Evolutionary conservation across 495 filamentous ascomycete species (phyloP).

Genomic region (Emericellopsis terricola): DNA sequence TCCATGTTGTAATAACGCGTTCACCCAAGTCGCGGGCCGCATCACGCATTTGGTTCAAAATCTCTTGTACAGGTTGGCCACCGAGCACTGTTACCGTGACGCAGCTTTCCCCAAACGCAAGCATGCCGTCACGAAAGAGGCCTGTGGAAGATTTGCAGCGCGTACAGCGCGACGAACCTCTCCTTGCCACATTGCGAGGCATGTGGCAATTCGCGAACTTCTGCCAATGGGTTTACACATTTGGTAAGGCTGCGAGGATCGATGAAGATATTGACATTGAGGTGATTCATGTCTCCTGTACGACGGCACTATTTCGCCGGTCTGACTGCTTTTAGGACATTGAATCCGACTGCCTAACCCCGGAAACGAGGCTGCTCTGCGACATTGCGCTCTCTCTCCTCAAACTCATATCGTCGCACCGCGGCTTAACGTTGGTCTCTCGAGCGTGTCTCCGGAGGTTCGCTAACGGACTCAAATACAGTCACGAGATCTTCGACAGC

Average conservation of each 20-base stretch:
- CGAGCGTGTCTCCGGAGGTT: slow-evolving; percentile 1
- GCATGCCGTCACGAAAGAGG: neutral
- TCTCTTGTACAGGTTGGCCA: no score
- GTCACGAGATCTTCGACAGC: slow-evolving; percentile 80
- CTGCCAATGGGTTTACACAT: slow-evolving; percentile 81
- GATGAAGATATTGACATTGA: slow-evolving; percentile 75
- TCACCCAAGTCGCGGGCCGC: no score
- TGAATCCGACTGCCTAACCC: slow-evolving; percentile 72
- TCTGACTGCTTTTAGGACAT: slow-evolving; percentile 42
- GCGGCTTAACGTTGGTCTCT: slow-evolving; percentile 62
- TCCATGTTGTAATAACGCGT: no score
- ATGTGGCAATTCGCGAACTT: slow-evolving; percentile 93
- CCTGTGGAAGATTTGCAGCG: neutral
- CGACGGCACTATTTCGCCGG: neutral
- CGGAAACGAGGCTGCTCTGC: slow-evolving; percentile 51
- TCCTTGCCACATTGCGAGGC: slow-evolving; percentile 58
- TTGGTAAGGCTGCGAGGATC: slow-evolving; percentile 75
- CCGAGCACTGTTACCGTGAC: no score
- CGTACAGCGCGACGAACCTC: neutral
- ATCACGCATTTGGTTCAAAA: no score
- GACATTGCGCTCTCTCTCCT: slow-evolving; percentile 78
- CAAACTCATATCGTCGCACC: slow-evolving; percentile 86
- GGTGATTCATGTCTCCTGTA: slow-evolving; percentile 25
- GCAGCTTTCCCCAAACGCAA: no score
- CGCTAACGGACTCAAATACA: slow-evolving; percentile 13